Base-by-base conservation (phyloP, 306 rosid genomes). In the Gleditsia sinensis region DNA sequence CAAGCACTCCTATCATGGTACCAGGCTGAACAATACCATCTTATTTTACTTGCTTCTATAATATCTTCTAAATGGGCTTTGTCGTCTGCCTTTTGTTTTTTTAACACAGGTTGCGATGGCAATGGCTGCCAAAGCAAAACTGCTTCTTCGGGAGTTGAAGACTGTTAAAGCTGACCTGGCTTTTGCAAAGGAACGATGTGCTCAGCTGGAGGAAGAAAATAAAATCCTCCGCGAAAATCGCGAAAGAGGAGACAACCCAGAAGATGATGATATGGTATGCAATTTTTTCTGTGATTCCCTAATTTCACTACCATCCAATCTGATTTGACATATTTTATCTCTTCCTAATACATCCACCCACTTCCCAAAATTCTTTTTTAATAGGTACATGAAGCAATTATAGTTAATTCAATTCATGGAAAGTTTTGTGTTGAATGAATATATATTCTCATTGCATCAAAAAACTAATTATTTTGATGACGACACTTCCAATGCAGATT, bases 61-160 rank as follows among this genome's bases (percentile, higher is more conserved):
- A 63, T 49, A 57, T 37, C 62, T 82, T 82, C 37, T 40, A 55
- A 57, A 11, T 58, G 51, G 81, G 75, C 61, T 71, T 76, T 74
- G 54, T 76, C 27, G 39, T 91, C 83, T 74, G 42, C 55, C 73
- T 53, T 77, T 71, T 71, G 74, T 56, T 72, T 3, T 76, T 9
- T 63, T 78, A 37, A 67, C 49, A 45, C 91, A 94, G 98, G 98
- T 94, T 85, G 96, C 98, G 45, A 94, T 94, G 98, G 98, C 98
- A 58, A 94, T 94, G 98, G 98, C 98, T 80, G 96, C 98, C 33
- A 91, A 94, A 90, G 98, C 98, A 69, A 94, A 94, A 80, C 86
- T 94, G 30, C 96, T 91, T 62, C 97, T 94, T 78, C 94, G 97
- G 73, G 98, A 94, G 91, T 84, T 94, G 85, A 94, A 94, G 86